Evolutionary conservation across 108 stramenopile species (phyloP).

Genomic region (Pseudonitzschia pungens): DNA sequence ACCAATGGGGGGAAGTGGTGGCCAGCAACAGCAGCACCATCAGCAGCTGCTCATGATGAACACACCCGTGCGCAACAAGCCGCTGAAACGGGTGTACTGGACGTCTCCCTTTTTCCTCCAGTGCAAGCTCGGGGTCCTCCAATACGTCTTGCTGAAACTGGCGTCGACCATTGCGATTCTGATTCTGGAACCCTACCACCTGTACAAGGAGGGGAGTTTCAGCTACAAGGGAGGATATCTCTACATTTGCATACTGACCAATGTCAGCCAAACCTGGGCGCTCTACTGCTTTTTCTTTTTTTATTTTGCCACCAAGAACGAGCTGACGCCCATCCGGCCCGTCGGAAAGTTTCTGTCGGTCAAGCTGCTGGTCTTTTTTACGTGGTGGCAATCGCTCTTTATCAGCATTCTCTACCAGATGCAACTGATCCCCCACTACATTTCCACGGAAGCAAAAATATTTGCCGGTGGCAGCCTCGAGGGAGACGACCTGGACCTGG

Average conservation of each 20-base stretch:
- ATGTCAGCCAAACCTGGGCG: constrained; percentile 94
- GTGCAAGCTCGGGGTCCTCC: constrained; percentile 89
- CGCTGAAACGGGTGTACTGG: constrained; percentile 78
- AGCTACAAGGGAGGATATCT: constrained; percentile 76
- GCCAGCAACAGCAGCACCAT: constrained; percentile 3
- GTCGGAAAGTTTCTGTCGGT: constrained; percentile 95
- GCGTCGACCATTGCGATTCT: constrained; percentile 54
- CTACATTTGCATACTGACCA: constrained; percentile 86
- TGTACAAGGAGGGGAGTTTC: constrained; percentile 92
- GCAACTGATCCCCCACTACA: constrained; percentile 82
- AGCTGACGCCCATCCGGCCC: constrained; percentile 86
- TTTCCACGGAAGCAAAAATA: constrained; percentile 3
- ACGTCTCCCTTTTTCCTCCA: constrained; percentile 83
- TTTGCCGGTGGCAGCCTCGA: constrained; percentile 5
- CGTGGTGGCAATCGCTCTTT: constrained; percentile 92
- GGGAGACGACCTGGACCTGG: constrained; percentile 17
- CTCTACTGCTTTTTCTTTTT: constrained; percentile 95
- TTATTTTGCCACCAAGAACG: constrained; percentile 90
- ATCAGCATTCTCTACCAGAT: constrained; percentile 83
- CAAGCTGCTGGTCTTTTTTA: constrained; percentile 95
- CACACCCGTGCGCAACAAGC: constrained; percentile 11
- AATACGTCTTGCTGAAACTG: constrained; percentile 92
- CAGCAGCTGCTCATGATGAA: not conserved
- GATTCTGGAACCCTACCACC: constrained; percentile 59
- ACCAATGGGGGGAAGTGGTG: not conserved